A percentile compares a stretch with the other conserved stretches of the same genome.
phyloP scores from a whole-genome alignment of 108 stramenopile genomes.

The Nitzschia sp. region DNA sequence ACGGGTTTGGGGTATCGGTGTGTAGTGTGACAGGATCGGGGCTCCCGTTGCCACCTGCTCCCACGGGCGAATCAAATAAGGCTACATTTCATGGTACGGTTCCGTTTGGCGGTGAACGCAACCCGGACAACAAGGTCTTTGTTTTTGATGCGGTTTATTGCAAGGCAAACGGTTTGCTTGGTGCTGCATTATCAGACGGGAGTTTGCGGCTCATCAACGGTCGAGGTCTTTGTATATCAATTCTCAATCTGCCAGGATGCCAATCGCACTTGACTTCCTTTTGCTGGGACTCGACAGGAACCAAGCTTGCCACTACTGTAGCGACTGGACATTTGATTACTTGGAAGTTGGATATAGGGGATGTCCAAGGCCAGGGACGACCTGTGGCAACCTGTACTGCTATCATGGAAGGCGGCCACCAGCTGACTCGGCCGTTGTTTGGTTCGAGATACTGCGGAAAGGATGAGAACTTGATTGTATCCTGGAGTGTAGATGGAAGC shows the following conservation, averaged over 20 bases:
- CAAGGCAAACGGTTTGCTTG: constrained; percentile 66
- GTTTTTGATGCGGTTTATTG: constrained; percentile 85
- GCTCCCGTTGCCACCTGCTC: constrained; percentile 40
- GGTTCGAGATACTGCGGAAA: constrained; percentile 64
- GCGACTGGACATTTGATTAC: constrained; percentile 74
- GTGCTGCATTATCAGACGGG: constrained; percentile 85
- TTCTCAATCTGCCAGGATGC: constrained; percentile 52
- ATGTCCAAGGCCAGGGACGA: constrained; percentile 28
- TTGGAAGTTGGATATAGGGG: constrained; percentile 29
- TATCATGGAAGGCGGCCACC: constrained; percentile 78
- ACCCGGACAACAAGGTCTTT: constrained; percentile 74
- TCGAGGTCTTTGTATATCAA: constrained; percentile 59
- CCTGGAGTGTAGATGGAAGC: constrained; percentile 87
- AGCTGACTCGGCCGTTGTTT: constrained; percentile 69
- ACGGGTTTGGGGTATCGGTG: constrained; percentile 54
- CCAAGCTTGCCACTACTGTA: constrained; percentile 71
- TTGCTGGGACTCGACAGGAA: constrained; percentile 74
- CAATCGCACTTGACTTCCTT: constrained; percentile 79
- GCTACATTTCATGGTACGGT: background rate
- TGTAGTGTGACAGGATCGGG: constrained; percentile 38
- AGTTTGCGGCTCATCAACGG: constrained; percentile 66
- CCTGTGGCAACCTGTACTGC: constrained; percentile 58
- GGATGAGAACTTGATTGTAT: constrained; percentile 68
- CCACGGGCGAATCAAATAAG: constrained; percentile 18
- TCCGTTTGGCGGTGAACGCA: constrained; percentile 77